Base-by-base conservation (phyloP, 2,329 filamentous ascomycete species). In the Hymenoscyphus repandus region DNA sequence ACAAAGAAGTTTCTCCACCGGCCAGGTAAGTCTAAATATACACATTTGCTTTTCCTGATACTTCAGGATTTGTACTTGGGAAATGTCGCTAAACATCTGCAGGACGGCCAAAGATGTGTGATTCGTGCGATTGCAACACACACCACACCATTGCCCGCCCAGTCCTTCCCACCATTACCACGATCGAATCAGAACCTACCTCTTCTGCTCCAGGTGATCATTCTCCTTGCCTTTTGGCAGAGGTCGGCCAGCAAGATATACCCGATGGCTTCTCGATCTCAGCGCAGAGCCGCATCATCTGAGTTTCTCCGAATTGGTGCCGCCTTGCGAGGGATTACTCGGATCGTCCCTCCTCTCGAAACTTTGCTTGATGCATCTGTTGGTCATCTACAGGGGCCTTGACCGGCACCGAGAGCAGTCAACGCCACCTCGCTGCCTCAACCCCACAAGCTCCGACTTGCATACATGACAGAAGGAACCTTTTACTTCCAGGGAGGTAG, bases 61-160 rank as follows among this genome's bases (percentile, higher is more conserved):
- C 43, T 44, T 52, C 47, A 47, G 41, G 31, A 51, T 44, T 48
- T 55, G 40, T 43, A 57, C 56, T 46, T 55, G 55, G 57, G 48
- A 45, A 57, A 34, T 31, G 47, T 61, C 57, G 58, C 60, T 62
- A 63, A 60, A 47, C 31, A 43, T 56, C 36, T 57, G 55, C 57
- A 61, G 52, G 52, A 50, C 42, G 48, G 51, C 38, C 41, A n/a
- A 32, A 33, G 43, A 41, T 45, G 31, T 33, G 22, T 61, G 58
- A 62, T 63, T 63, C 55, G 58, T 38, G 43, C 30, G 54, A 45
- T 46, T 38, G 37, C 30, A 53, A 52, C 50, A 44, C 51, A 55
- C 58, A 51, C 52, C 51, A 55, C 58, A 51, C 52, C 52, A 50
- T 49, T 34, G 22, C 47, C 40, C 13, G 47, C 30, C 41, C 41